Evolutionary conservation across 208 protist species (phyloP).

Genomic region (Acanthamoeba sp.): DNA sequence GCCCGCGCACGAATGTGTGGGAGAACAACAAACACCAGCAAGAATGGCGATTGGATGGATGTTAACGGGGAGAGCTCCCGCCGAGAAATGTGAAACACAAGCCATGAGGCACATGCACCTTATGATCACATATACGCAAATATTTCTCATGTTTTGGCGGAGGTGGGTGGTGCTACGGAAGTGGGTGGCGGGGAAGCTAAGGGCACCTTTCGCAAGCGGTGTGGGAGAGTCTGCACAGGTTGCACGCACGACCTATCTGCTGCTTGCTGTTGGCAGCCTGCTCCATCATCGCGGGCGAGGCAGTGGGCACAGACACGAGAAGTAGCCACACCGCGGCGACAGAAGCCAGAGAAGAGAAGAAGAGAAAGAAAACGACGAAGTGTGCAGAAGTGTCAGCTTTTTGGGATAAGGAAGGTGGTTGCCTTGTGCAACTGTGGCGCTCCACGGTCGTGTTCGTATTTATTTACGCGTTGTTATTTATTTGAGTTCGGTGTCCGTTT

Average conservation of each 20-base stretch:
- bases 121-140: too few species aligned
- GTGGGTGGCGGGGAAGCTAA: neutral
- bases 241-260: slow-evolving; percentile 40
- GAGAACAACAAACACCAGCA: neutral
- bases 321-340: too few species aligned
- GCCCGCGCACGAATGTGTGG: neutral
- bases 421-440: neutral
- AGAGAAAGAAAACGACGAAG: neutral
- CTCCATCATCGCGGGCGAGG: neutral
- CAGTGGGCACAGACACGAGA: neutral
- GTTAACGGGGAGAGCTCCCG: too few species aligned
- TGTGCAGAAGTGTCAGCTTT: neutral
- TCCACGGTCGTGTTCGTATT: neutral
- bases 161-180: neutral
- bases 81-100: too few species aligned
- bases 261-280: neutral
- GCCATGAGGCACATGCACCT: too few species aligned
- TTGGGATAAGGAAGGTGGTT: neutral
- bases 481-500: neutral
- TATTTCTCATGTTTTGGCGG: neutral
- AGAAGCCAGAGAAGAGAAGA: neutral
- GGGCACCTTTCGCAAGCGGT: slow-evolving; percentile 39
- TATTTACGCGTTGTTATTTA: neutral
- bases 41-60: neutral
- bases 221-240: slow-evolving; percentile 48